Conservation (phyloP, 163 green algal species). For the Scenedesmus sp. region DNA sequence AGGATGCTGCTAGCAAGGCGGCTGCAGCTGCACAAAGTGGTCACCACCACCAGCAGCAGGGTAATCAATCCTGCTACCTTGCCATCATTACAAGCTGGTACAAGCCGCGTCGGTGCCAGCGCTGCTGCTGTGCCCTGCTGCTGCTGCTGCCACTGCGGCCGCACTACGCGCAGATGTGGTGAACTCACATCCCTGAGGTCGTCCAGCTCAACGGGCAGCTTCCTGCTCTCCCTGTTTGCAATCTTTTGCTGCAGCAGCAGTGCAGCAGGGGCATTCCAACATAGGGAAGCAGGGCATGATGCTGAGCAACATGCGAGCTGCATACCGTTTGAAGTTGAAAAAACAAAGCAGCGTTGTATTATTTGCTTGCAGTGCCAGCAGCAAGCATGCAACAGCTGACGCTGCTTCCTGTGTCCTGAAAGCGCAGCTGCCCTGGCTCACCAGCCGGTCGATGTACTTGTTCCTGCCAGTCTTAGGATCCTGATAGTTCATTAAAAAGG, state of each 20-base stretch:
- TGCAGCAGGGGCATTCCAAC: not conserved
- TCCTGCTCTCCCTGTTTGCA: constrained; percentile 81
- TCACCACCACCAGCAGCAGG: not conserved
- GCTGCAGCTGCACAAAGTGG: not conserved
- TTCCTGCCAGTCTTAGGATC: constrained; percentile 58
- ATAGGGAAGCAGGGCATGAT: not conserved
- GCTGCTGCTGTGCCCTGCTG: not conserved
- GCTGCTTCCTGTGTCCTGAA: not conserved
- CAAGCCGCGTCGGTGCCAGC: not conserved
- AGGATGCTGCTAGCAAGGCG: not conserved
- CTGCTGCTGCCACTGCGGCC: not conserved
- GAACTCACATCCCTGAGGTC: constrained; percentile 79
- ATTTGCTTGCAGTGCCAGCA: not conserved
- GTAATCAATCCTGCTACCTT: not conserved
- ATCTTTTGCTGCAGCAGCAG: constrained; percentile 87
- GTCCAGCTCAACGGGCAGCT: constrained; percentile 86
- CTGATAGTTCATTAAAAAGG: constrained; percentile 82
- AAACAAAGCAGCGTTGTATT: not conserved
- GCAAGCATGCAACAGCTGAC: not conserved
- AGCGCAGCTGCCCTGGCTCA: constrained; percentile 50
- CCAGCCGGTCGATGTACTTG: constrained; percentile 86
- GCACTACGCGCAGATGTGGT: not conserved
- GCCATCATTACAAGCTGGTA: not conserved
- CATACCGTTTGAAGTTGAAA: too few relatives aligned
- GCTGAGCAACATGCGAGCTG: not conserved